Base-by-base conservation (phyloP, 306 rosid genomes). In the Vigna angularis region DNA sequence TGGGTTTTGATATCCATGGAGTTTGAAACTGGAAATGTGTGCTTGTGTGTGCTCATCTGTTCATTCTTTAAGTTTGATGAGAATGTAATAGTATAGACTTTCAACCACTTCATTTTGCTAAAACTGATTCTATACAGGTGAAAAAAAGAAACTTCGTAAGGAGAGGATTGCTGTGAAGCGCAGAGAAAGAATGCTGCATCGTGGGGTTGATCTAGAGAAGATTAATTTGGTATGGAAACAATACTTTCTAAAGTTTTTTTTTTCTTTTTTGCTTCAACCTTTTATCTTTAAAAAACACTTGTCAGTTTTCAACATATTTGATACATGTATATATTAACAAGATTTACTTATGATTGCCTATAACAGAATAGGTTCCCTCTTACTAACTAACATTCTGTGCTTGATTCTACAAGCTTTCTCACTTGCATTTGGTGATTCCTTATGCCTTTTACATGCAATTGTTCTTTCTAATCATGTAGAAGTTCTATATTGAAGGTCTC, bases 141-240 rank as follows among this genome's bases (percentile, higher is more conserved):
- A 79, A 49, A 95, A 91, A 72, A 92, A 95, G 93, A 92, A 86
- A 82, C 83, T 89, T 70, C 91, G 89, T 49, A 88, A 92, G 76
- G 98, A 89, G 85, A 72, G 59, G 73, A 87, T 95, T 66, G 92
- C 87, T 69, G 88, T 18, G 50, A 95, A 88, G 73, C 97, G 96
- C 4, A 84, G 89, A 75, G 93, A 84, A 58, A 89, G 98, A 87
- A 90, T 92, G 97, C 83, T 84, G 58, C 57, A 9, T 53, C 89
- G 89, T 1, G 98, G 98, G 30, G 91, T 95, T 86, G 91, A 95
- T 82, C 91, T 95, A 9, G 88, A 76, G 87, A 74, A 83, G 85
- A 89, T 95, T 64, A 95, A 90, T 77, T 71, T 3, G 89, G 98
- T 92, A 89, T 72, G 16, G 66, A 79, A 47, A 34, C 55, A 47